phyloP scores from a whole-genome alignment of 1,284 basidiomycete genomes.

The Trametes versicolor region DNA sequence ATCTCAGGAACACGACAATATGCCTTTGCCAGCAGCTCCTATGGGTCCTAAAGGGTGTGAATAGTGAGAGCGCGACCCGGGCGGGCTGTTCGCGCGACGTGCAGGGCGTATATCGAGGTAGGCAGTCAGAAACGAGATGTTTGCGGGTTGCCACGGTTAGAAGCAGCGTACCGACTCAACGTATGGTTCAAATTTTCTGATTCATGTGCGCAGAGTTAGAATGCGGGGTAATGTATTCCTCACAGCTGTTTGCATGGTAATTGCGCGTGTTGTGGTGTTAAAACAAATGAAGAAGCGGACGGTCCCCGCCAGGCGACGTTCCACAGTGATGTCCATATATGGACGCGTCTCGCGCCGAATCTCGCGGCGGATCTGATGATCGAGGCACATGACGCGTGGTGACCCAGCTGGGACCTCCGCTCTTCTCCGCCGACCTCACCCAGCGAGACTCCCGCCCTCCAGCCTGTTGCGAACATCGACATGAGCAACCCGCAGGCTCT shows the following conservation, averaged over 20 bases:
- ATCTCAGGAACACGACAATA: slow-evolving; percentile 36
- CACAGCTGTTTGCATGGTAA: not conserved
- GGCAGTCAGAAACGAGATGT: slow-evolving; percentile 22
- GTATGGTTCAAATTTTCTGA: slow-evolving; percentile 29
- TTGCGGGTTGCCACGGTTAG: slow-evolving; percentile 31
- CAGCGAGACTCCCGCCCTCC: not conserved
- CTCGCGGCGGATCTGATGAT: slow-evolving; percentile 44
- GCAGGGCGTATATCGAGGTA: slow-evolving; percentile 19
- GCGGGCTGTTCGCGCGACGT: slow-evolving; percentile 17
- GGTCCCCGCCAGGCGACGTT: slow-evolving; percentile 42
- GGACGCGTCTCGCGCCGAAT: slow-evolving; percentile 55
- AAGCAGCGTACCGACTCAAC: slow-evolving; percentile 10
- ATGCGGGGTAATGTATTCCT: slow-evolving; percentile 4
- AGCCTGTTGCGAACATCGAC: slow-evolving; percentile 19
- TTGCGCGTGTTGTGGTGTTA: slow-evolving; percentile 9
- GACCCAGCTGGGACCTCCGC: slow-evolving; percentile 22
- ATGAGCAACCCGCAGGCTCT: slow-evolving; percentile 45
- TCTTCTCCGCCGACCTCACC: slow-evolving; percentile 6
- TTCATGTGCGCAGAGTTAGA: slow-evolving; percentile 8
- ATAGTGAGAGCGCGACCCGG: slow-evolving; percentile 21
- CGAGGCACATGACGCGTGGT: slow-evolving; percentile 34
- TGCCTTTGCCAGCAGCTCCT: slow-evolving; percentile 28
- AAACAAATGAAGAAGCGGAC: slow-evolving; percentile 23
- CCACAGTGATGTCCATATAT: slow-evolving; percentile 47
- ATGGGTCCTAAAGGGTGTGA: slow-evolving; percentile 17